phyloP scores from a whole-genome alignment of 2,329 filamentous ascomycete species.

The Hirsutella minnesotensis region DNA sequence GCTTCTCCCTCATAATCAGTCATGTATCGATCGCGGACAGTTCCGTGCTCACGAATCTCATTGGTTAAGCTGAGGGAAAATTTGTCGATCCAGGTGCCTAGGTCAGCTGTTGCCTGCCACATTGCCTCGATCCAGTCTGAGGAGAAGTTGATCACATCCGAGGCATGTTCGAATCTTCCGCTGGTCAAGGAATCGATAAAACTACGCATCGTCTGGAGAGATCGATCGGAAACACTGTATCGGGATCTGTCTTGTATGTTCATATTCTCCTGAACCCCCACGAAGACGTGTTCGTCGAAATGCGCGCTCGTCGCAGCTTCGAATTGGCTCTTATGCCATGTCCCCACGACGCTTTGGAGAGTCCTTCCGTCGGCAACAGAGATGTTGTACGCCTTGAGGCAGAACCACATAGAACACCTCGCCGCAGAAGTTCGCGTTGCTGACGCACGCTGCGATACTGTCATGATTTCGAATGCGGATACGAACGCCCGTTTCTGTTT shows the following conservation, averaged over 20 bases:
- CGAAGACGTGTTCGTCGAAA: slow-evolving; percentile 18
- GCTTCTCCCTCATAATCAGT: slow-evolving; percentile 17
- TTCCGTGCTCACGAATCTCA: slow-evolving; percentile 21
- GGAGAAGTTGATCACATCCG: slow-evolving; percentile 17
- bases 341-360: slow-evolving; percentile 11
- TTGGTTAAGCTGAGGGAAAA: slow-evolving; percentile 22
- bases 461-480: slow-evolving; percentile 23
- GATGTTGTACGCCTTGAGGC: slow-evolving; percentile 19
- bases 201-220: slow-evolving; percentile 15
- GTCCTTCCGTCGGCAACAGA: slow-evolving; percentile 16
- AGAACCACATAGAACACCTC: slow-evolving; percentile 26
- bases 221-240: slow-evolving; percentile 19
- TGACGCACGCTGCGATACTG: slow-evolving; percentile 11
- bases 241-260: slow-evolving; percentile 12
- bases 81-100: slow-evolving; percentile 19
- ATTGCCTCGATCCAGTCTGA: slow-evolving; percentile 26
- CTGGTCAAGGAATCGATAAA: slow-evolving; percentile 20
- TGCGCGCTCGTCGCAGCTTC: slow-evolving; percentile 13
- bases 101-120: slow-evolving; percentile 18
- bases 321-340: slow-evolving; percentile 18
- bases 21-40: slow-evolving; percentile 4
- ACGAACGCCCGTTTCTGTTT: slow-evolving; percentile 16
- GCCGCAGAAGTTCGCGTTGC: slow-evolving; percentile 11
- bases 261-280: slow-evolving; percentile 17
- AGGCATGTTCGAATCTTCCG: slow-evolving; percentile 18